Evolutionary conservation across 1,284 basidiomycete species (phyloP).

Genomic region (Rhodotorula sp.): DNA sequence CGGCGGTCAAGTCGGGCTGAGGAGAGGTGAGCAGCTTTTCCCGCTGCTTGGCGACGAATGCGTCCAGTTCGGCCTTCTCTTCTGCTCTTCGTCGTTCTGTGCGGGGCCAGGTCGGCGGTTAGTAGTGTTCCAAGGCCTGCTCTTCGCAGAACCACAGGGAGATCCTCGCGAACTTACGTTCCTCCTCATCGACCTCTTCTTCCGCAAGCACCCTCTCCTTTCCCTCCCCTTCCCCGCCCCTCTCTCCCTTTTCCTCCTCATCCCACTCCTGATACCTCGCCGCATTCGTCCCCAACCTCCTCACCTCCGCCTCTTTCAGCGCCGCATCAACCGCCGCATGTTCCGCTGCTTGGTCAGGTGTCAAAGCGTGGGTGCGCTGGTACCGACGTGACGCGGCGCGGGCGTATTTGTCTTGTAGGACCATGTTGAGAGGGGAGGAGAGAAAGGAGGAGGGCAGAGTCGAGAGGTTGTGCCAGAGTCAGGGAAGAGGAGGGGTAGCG

Average conservation of each 20-base stretch:
- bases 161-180: conserved; percentile 9
- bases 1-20: too few species aligned
- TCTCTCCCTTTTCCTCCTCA: not conserved
- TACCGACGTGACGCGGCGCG: conserved; percentile 9
- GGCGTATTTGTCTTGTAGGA: conserved; percentile 24
- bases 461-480: not conserved
- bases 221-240: too few species aligned
- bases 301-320: not conserved
- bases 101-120: not conserved
- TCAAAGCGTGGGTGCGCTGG: conserved; percentile 11
- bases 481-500: too few species aligned
- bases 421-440: conserved; percentile 8
- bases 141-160: too few species aligned
- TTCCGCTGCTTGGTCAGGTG: conserved; percentile 2
- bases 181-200: conserved; percentile 29
- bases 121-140: not conserved
- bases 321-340: conserved; percentile 2
- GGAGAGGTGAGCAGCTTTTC: not conserved
- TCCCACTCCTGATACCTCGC: conserved; percentile 25
- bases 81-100: conserved; percentile 18
- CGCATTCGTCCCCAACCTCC: conserved; percentile 16
- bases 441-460: not conserved
- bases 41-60: conserved; percentile 13
- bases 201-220: not conserved
- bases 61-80: conserved; percentile 13